Percentiles rank a stretch among this genome's conserved stretches.
Evolutionary conservation across 805 yeast species (phyloP).

Genomic region (Starmerella khaoyaiensis): DNA sequence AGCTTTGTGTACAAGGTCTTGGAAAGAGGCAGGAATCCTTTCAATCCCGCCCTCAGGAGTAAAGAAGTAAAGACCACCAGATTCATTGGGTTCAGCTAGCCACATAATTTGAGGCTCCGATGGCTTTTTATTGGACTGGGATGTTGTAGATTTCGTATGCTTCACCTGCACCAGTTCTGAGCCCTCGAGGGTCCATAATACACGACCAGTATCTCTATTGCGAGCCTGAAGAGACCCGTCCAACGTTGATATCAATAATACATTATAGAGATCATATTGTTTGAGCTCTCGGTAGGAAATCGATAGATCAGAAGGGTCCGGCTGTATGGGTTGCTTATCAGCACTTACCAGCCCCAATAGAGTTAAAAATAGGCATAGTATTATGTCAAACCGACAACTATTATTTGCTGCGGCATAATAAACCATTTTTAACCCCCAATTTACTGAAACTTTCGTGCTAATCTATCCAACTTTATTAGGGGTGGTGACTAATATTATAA

Average conservation of each 20-base stretch:
- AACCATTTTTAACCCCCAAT: too few species aligned
- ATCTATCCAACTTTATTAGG: too few species aligned
- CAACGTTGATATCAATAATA: slow-evolving; percentile 61
- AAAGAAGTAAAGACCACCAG: slow-evolving; percentile 73
- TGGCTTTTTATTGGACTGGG: not conserved
- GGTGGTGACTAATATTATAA: too few species aligned
- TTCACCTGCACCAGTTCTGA: slow-evolving; percentile 41
- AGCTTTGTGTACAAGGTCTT: slow-evolving; percentile 62
- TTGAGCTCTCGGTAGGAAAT: slow-evolving; percentile 24
- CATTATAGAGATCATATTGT: slow-evolving; percentile 42
- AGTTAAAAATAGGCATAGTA: too few species aligned
- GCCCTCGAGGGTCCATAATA: slow-evolving; percentile 63
- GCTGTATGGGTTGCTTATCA: too few species aligned
- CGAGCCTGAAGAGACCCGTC: slow-evolving; percentile 82
- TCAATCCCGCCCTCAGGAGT: slow-evolving; percentile 62
- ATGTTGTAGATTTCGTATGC: slow-evolving; percentile 4
- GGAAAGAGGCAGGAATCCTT: slow-evolving; percentile 67
- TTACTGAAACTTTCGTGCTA: too few species aligned
- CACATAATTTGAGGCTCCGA: slow-evolving; percentile 30
- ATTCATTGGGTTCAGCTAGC: slow-evolving; percentile 84
- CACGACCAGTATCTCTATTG: slow-evolving; percentile 57
- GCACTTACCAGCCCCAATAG: too few species aligned
- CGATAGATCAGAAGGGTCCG: too few species aligned
- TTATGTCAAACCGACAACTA: too few species aligned
- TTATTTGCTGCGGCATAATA: too few species aligned